These are phyloP conservation scores for Naganishia vaughanmartiniae DNA, from an alignment of 768 basidiomycete species.

Conservation along the genomic window DNA sequence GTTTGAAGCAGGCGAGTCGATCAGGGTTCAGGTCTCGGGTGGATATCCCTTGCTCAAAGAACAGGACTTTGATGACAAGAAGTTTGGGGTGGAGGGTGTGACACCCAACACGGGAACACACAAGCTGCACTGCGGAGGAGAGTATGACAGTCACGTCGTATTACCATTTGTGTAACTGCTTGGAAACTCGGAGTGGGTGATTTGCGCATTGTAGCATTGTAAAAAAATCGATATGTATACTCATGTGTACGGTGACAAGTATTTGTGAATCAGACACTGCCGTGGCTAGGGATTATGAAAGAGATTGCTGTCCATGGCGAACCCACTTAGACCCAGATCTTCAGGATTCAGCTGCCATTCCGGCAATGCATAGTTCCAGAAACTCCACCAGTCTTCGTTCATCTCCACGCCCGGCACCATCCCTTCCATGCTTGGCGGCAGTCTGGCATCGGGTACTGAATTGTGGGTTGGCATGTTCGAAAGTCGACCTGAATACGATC, in stretches of 20 bases:
- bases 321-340: not conserved
- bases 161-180: slow-evolving; percentile 26
- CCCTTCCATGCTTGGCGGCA: not conserved
- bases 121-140: slow-evolving; percentile 29
- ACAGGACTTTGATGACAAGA: slow-evolving; percentile 21
- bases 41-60: slow-evolving; percentile 29
- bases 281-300: not conserved
- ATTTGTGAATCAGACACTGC: not conserved
- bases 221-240: not conserved
- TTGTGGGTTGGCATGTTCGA: not conserved
- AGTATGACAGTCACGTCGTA: slow-evolving; percentile 25
- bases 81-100: slow-evolving; percentile 3
- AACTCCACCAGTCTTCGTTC: slow-evolving; percentile 1
- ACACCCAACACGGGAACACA: slow-evolving; percentile 25
- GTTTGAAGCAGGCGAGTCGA: slow-evolving; percentile 30
- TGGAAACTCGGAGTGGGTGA: too few species aligned
- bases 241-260: not conserved
- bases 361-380: not conserved
- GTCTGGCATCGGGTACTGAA: not conserved
- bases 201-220: too few species aligned
- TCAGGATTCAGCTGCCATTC: slow-evolving; percentile 2
- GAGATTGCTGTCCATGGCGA: not conserved
- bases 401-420: not conserved
- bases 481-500: not conserved
- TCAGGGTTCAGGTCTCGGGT: slow-evolving; percentile 29